These are phyloP conservation scores for Ophiostoma tasmaniense DNA, from an alignment of 2,329 filamentous ascomycete species.

Conservation along the genomic window DNA sequence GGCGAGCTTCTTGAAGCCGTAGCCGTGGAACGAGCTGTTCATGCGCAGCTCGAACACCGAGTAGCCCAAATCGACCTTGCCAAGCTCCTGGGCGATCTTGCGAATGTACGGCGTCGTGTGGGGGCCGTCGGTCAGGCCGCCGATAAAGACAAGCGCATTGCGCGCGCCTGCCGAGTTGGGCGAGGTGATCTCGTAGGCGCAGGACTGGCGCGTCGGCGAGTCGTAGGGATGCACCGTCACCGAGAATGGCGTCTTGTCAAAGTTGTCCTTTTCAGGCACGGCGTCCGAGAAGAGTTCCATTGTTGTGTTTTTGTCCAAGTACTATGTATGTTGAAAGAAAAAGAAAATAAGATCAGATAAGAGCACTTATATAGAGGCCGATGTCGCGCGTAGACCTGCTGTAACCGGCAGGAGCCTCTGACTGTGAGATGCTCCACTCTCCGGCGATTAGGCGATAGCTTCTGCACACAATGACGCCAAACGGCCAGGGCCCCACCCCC, in stretches of 20 bases:
- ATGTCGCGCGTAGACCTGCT: background rate
- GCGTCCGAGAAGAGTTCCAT: background rate
- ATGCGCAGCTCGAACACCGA: constrained; percentile 51
- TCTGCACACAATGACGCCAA: background rate
- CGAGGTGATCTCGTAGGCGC: constrained; percentile 23
- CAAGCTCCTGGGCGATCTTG: constrained; percentile 37
- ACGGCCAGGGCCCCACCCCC: constrained; percentile 9
- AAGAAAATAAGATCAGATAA: background rate
- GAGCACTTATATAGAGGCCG: too few relatives aligned
- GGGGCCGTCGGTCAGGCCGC: constrained; percentile 61
- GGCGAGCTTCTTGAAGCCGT: constrained; percentile 41
- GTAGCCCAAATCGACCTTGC: constrained; percentile 35
- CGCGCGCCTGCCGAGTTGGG: constrained; percentile 14
- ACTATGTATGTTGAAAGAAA: background rate
- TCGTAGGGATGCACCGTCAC: constrained; percentile 25
- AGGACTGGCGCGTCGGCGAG: constrained; percentile 21
- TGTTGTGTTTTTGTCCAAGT: too few relatives aligned
- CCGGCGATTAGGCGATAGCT: background rate
- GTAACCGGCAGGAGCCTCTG: background rate
- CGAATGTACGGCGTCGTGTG: constrained; percentile 53
- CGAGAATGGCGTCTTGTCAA: constrained; percentile 17
- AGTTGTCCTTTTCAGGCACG: background rate
- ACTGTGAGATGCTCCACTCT: background rate
- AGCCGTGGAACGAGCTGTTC: constrained; percentile 45
- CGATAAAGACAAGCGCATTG: constrained; percentile 61